Conservation (phyloP, 495 filamentous ascomycete genomes). For the Penicillium taxi region DNA sequence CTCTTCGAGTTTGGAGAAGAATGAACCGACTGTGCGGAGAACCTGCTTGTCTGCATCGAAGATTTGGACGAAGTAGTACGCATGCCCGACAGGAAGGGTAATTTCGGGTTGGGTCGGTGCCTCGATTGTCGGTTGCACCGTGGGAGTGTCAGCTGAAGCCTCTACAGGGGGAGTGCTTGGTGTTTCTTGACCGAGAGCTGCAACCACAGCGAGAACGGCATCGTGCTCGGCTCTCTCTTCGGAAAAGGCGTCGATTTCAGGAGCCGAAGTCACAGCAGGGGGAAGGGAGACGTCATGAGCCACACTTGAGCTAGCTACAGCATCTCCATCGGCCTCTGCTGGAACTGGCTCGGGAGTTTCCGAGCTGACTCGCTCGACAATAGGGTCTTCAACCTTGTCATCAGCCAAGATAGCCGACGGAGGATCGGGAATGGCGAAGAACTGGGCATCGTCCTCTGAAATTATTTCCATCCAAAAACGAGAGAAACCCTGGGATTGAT, state of each 20-base stretch:
- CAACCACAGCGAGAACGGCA: conserved; percentile 18
- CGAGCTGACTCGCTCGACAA: conserved; percentile 20
- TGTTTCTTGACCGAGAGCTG: conserved; percentile 14
- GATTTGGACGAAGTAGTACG: conserved; percentile 44
- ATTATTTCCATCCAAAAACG: conserved; percentile 41
- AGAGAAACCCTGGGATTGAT: conserved; percentile 19
- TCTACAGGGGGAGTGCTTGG: neutral
- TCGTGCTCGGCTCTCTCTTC: conserved; percentile 15
- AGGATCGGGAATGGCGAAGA: conserved; percentile 38
- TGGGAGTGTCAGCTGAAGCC: neutral
- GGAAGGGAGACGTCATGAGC: conserved; percentile 1
- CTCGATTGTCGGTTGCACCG: neutral
- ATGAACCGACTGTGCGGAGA: conserved; percentile 46
- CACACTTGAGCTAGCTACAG: conserved; percentile 29
- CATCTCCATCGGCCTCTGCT: conserved; percentile 17
- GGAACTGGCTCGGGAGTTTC: conserved; percentile 17
- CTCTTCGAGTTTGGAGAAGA: conserved; percentile 36
- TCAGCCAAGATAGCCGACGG: conserved; percentile 14
- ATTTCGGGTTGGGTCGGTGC: conserved; percentile 8
- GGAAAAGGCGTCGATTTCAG: conserved; percentile 7
- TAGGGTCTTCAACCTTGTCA: conserved; percentile 31
- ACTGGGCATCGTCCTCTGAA: conserved; percentile 37
- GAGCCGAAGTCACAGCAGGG: conserved; percentile 6
- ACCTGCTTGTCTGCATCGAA: conserved; percentile 44
- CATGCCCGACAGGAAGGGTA: conserved; percentile 27